phyloP scores from a whole-genome alignment of 2,329 filamentous ascomycete genomes.

The Fusarium buxicola region DNA sequence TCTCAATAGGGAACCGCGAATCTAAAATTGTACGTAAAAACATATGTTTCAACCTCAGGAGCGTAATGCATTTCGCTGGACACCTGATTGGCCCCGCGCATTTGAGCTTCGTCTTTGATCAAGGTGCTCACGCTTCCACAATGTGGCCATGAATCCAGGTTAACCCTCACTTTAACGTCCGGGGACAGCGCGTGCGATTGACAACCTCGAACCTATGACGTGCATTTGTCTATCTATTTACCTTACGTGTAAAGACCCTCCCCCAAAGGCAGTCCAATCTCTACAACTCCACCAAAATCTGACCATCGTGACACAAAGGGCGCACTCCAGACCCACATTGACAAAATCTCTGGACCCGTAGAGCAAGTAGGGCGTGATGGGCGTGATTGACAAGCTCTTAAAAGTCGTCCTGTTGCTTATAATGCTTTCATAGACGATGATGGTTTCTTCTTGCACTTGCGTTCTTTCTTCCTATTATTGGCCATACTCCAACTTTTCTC shows the following conservation, averaged over 20 bases:
- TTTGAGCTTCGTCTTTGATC: no score
- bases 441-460: background rate
- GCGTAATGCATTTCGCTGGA: background rate
- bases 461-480: background rate
- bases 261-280: constrained; percentile 18
- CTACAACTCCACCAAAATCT: constrained; percentile 25
- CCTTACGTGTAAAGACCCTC: background rate
- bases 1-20: background rate
- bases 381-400: constrained; percentile 16
- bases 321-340: constrained; percentile 23
- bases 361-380: constrained; percentile 18
- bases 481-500: constrained; percentile 13
- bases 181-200: no score
- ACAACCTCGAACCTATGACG: no score
- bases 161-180: no score
- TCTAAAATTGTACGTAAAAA: constrained; percentile 35
- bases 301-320: constrained; percentile 21
- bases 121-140: no score
- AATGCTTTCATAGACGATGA: background rate
- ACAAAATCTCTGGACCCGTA: constrained; percentile 11
- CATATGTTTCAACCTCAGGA: constrained; percentile 6
- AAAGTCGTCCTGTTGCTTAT: constrained; percentile 2
- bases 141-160: no score
- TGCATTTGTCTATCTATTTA: background rate
- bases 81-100: background rate